Evolutionary conservation across 176 grass and related monocot genomes (phyloP).

Genomic region (Echinochloa phyllopogon): DNA sequence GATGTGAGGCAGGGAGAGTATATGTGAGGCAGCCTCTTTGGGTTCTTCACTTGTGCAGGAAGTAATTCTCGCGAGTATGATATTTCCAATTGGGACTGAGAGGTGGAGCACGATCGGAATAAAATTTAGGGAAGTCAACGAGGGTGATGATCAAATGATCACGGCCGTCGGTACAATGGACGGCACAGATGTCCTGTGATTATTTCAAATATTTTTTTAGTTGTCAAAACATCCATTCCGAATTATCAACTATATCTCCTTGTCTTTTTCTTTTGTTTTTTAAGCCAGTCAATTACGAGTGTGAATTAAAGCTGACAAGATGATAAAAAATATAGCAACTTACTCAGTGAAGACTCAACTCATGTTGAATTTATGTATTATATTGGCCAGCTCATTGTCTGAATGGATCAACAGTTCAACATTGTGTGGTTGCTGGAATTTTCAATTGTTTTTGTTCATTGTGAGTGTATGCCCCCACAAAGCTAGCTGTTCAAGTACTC

Average conservation of each 20-base stretch:
- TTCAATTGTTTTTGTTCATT: slow-evolving; percentile 11
- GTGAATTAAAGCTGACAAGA: background rate
- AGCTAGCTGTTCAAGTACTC: slow-evolving; percentile 25
- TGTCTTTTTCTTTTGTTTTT: background rate
- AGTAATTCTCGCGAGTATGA: slow-evolving; percentile 40
- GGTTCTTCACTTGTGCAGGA: slow-evolving; percentile 53
- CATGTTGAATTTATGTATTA: slow-evolving; percentile 21
- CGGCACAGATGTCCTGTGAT: background rate
- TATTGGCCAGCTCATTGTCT: slow-evolving; percentile 29
- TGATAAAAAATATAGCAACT: background rate
- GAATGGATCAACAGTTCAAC: slow-evolving; percentile 43
- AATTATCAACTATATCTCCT: background rate
- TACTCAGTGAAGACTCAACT: slow-evolving; percentile 5
- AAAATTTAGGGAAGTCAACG: slow-evolving; percentile 48
- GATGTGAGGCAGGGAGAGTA: slow-evolving; percentile 7
- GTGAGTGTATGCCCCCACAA: slow-evolving; percentile 3
- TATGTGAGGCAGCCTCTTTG: slow-evolving; percentile 27
- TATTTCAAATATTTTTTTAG: background rate
- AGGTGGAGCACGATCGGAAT: slow-evolving; percentile 57
- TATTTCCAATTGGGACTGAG: slow-evolving; percentile 35
- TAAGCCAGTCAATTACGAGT: slow-evolving; percentile 29
- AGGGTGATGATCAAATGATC: slow-evolving; percentile 18
- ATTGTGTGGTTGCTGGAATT: background rate
- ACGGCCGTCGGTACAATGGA: background rate
- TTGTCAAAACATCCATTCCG: background rate